Base-by-base conservation (phyloP, 2,329 filamentous ascomycete species). In the Pezizomycotina sp. region DNA sequence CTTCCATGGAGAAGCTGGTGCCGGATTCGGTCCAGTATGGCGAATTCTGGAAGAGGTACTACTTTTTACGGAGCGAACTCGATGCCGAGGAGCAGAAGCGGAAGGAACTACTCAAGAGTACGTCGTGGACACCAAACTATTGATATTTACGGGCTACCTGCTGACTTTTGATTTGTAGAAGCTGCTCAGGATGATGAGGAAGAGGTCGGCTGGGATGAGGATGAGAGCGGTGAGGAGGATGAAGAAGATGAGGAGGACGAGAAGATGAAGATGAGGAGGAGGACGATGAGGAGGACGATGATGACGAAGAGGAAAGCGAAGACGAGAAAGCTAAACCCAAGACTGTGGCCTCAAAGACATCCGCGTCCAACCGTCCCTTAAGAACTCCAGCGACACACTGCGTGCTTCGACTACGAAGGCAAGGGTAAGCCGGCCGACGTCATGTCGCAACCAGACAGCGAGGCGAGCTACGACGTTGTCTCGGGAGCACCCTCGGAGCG, bases 1-100 rank as follows among this genome's bases (percentile, higher is more conserved):
- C 67, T 16, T 83, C 83, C 0, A 95, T 98, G 86, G 89, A 93
- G 66, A 83, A 77, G 61, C 62, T 92, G 36, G 89, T 98, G n/a
- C 89, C 89, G 1, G 83, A 84, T 57, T 70, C 72, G 49, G 80
- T 93, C n/a, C 69, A 84, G 21, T 98, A 98, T 53, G 68, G 64
- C 34, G 70, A 77, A 34, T 98, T 98, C 56, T 98, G 89, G 86
- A 77, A 70, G 55, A 69, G 89, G 37, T 98, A 98, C 59, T 95
- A 95, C 57, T 98, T 92, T 62, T 61, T 95, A 46, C 69, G 86
- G 52, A 77, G 91, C 53, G 81, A 89, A 10, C 78, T 98, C 46
- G 86, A 95, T 62, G 84, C 79, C 16, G 84, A 92, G 39, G 89
- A 98, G 60, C 74, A 77, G 52, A 74, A 81, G 56, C 68, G 89